Conservation (phyloP, 2,329 filamentous ascomycete genomes). For the Hymenoscyphus fructigenus region DNA sequence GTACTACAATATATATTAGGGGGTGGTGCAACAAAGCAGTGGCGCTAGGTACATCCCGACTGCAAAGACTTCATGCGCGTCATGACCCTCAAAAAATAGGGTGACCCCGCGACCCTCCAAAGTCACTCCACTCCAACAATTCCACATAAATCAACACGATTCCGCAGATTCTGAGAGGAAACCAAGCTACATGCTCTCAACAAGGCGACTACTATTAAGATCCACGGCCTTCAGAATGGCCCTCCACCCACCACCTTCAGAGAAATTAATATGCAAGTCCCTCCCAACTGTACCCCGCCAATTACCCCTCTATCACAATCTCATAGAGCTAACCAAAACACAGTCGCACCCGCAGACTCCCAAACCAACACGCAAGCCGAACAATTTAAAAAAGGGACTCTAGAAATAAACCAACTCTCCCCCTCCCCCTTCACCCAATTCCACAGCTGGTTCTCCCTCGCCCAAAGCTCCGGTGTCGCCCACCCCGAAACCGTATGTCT, state of each 20-base stretch:
- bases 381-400: constrained; percentile 69
- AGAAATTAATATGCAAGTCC: constrained; percentile 37
- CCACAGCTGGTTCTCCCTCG: constrained; percentile 81
- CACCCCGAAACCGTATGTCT: constrained; percentile 89
- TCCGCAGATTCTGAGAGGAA: not conserved
- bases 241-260: constrained; percentile 27
- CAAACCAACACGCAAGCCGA: constrained; percentile 62
- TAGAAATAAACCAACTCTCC: constrained; percentile 62
- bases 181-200: constrained; percentile 24
- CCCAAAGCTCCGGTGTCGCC: constrained; percentile 56
- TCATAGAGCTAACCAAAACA: constrained; percentile 15
- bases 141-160: not conserved
- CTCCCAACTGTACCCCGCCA: constrained; percentile 7
- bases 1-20: not conserved
- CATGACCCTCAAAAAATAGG: not conserved
- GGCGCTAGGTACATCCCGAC: not conserved
- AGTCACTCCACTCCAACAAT: constrained; percentile 3
- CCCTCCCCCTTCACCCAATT: constrained; percentile 75
- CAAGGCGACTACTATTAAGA: constrained; percentile 22
- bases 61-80: not conserved
- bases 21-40: not conserved
- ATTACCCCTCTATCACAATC: not conserved
- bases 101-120: not conserved
- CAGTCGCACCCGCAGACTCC: constrained; percentile 64
- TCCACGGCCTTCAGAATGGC: constrained; percentile 30